Conservation (phyloP, 108 stramenopile species). For the Pseudonitzschia pungens region DNA sequence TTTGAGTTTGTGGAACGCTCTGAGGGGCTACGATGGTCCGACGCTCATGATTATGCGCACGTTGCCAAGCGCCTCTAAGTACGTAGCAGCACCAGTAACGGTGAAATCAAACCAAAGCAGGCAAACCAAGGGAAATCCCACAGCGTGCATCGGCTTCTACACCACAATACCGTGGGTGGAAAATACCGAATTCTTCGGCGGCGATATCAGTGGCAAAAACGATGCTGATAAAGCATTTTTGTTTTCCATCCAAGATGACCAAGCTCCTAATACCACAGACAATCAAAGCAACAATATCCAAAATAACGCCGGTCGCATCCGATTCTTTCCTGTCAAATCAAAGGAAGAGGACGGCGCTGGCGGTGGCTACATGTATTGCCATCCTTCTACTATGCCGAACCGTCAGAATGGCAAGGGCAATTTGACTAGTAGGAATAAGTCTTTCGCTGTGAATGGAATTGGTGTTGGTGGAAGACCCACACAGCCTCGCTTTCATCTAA, state of each 20-base stretch:
- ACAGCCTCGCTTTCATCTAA: slow-evolving; percentile 41
- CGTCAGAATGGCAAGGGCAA: neutral
- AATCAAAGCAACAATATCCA: neutral
- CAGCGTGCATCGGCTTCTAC: slow-evolving; percentile 53
- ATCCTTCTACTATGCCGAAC: slow-evolving; percentile 24
- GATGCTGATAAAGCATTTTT: slow-evolving; percentile 44
- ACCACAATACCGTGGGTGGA: slow-evolving; percentile 55
- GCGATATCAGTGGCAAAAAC: neutral
- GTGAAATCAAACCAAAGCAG: neutral
- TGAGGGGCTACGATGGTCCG: slow-evolving; percentile 56
- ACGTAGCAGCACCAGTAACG: neutral
- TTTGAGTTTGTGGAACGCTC: slow-evolving; percentile 32
- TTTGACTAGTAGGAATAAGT: neutral
- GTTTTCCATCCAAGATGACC: slow-evolving; percentile 25
- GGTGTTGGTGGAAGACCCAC: slow-evolving; percentile 33
- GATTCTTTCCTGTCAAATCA: slow-evolving; percentile 39
- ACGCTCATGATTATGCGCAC: slow-evolving; percentile 39
- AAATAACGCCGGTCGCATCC: slow-evolving; percentile 34
- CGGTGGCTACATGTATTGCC: slow-evolving; percentile 46
- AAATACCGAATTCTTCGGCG: slow-evolving; percentile 19
- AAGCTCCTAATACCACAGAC: neutral
- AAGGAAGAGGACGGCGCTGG: slow-evolving; percentile 2
- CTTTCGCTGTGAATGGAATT: slow-evolving; percentile 23
- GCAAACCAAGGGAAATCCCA: neutral
- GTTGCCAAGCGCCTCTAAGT: slow-evolving; percentile 22